phyloP scores from a whole-genome alignment of 148 eudicot genomes.

The Fagopyrum tataricum region DNA sequence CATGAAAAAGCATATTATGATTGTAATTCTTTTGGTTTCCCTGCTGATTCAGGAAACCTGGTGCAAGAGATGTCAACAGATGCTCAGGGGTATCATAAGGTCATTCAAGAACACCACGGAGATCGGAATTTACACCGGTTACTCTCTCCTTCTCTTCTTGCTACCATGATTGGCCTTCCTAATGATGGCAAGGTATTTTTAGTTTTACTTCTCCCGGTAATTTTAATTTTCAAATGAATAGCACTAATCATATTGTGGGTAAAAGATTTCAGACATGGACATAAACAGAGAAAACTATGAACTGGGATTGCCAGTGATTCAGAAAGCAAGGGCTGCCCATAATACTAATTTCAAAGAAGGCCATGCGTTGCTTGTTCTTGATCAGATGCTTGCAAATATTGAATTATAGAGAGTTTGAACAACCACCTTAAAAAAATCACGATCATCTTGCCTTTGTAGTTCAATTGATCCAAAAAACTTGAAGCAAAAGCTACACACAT shows the following conservation, averaged over 20 bases:
- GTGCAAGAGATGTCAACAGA: too few relatives aligned
- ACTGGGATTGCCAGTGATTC: constrained; percentile 51
- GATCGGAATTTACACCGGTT: constrained; percentile 84
- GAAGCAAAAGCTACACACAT: too few relatives aligned
- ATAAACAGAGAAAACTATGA: constrained; percentile 62
- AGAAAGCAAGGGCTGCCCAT: constrained; percentile 65
- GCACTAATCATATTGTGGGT: background rate
- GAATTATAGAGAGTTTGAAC: too few relatives aligned
- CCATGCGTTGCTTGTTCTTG: constrained; percentile 68
- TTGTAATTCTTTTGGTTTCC: too few relatives aligned
- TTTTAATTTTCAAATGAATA: too few relatives aligned
- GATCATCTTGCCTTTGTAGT: too few relatives aligned
- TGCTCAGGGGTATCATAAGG: too few relatives aligned
- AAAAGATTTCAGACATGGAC: constrained; percentile 73
- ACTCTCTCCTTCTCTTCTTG: constrained; percentile 92
- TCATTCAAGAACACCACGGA: constrained; percentile 86
- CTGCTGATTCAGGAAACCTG: too few relatives aligned
- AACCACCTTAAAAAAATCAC: too few relatives aligned
- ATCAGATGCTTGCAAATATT: constrained; percentile 47
- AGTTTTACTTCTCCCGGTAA: background rate
- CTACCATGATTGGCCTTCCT: constrained; percentile 88
- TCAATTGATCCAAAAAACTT: too few relatives aligned
- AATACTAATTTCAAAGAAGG: constrained; percentile 68
- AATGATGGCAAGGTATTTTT: constrained; percentile 69
- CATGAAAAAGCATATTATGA: too few relatives aligned